Evolutionary conservation across 176 grass and related monocot genomes (phyloP).

Genomic region (Triticum timopheevii): DNA sequence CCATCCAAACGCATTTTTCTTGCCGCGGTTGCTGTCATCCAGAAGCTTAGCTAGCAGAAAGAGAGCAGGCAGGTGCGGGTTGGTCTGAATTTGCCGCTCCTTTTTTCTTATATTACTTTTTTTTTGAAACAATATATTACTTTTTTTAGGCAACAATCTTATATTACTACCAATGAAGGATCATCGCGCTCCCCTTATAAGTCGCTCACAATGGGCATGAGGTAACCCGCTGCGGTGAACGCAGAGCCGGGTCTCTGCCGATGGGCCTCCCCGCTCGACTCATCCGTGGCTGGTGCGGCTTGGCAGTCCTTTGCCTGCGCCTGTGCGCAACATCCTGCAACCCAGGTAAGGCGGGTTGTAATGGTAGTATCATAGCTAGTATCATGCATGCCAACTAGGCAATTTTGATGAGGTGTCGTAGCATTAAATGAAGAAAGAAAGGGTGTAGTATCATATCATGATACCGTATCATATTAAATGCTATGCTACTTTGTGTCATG

Average conservation of each 20-base stretch:
- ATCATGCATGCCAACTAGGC: too few relatives aligned
- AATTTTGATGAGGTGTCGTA: too few relatives aligned
- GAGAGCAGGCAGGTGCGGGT: slow-evolving; percentile 20
- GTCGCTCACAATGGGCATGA: background rate
- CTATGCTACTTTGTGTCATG: too few relatives aligned
- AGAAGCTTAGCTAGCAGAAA: background rate
- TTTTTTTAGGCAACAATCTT: too few relatives aligned
- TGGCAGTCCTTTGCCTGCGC: slow-evolving; percentile 31
- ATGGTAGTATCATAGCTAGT: too few relatives aligned
- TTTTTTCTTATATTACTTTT: too few relatives aligned
- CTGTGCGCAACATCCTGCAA: slow-evolving; percentile 28
- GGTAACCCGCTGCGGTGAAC: background rate
- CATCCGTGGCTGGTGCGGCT: slow-evolving; percentile 14
- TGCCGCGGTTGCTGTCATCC: background rate
- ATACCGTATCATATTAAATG: too few relatives aligned
- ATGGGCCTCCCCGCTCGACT: slow-evolving; percentile 33
- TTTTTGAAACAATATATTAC: too few relatives aligned
- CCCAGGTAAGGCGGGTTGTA: too few relatives aligned
- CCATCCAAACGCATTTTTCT: background rate
- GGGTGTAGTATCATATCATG: too few relatives aligned
- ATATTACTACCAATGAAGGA: background rate
- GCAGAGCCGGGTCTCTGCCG: background rate
- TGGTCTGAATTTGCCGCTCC: slow-evolving; percentile 29
- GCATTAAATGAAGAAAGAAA: too few relatives aligned
- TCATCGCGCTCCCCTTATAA: background rate